Evolutionary conservation across 78 protist species (phyloP).

Genomic region (Pelomyxa schiedti): DNA sequence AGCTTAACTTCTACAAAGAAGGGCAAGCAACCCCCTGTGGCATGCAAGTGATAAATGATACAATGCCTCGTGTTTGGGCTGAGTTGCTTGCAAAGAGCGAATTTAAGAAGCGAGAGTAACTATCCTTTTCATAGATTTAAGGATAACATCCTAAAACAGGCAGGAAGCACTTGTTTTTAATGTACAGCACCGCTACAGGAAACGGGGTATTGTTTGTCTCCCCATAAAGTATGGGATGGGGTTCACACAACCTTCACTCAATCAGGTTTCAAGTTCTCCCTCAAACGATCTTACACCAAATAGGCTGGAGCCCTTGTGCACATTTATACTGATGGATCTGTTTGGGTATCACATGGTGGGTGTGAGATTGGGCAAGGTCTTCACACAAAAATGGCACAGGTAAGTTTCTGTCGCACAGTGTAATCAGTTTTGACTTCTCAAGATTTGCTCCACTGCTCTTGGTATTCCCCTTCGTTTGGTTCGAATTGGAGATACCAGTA

Average conservation of each 20-base stretch:
- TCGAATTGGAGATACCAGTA: slow-evolving; percentile 68
- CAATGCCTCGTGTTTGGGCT: slow-evolving; percentile 47
- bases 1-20: slow-evolving; percentile 64
- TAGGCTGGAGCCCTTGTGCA: slow-evolving; percentile 61
- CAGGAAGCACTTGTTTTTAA: slow-evolving; percentile 60
- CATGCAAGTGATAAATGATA: slow-evolving; percentile 22
- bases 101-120: slow-evolving; percentile 19
- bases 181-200: slow-evolving; percentile 52
- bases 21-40: slow-evolving; percentile 58
- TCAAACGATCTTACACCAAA: not conserved
- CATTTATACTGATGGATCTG: slow-evolving; percentile 85
- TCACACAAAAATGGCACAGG: slow-evolving; percentile 75
- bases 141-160: too few species aligned
- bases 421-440: too few species aligned
- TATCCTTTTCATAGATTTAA: too few species aligned
- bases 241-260: slow-evolving; percentile 67
- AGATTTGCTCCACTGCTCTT: slow-evolving; percentile 37
- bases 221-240: slow-evolving; percentile 85
- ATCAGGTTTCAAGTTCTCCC: slow-evolving; percentile 61
- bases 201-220: slow-evolving; percentile 77
- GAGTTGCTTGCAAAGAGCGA: not conserved
- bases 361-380: slow-evolving; percentile 95
- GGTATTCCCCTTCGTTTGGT: slow-evolving; percentile 51
- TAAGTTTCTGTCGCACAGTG: too few species aligned
- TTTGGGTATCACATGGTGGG: slow-evolving; percentile 90